A percentile compares a stretch with the other conserved stretches of the same genome.
phyloP scores from a whole-genome alignment of 2,329 filamentous ascomycete species.

The Stemphylium lycopersici region DNA sequence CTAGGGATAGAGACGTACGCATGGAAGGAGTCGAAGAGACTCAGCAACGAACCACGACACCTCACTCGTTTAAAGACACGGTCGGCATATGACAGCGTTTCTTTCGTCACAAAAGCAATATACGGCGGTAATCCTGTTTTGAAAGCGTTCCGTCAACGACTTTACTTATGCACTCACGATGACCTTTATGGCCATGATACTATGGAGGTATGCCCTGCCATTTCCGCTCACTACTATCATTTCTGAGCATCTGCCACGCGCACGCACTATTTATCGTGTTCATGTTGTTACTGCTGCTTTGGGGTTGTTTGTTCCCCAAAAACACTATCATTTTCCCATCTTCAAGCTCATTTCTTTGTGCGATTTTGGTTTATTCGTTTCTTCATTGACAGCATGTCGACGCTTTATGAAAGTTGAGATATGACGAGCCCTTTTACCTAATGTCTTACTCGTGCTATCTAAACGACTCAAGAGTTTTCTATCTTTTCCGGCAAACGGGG shows the following conservation, averaged over 20 bases:
- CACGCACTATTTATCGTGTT: conserved; percentile 29
- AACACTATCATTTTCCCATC: conserved; percentile 23
- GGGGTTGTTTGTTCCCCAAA: conserved; percentile 15
- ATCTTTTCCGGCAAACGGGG: conserved; percentile 12
- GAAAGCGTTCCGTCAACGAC: conserved; percentile 46
- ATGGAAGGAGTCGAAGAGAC: conserved; percentile 49
- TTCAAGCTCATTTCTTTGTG: conserved; percentile 22
- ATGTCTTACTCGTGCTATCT: conserved; percentile 46
- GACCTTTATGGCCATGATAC: conserved; percentile 46
- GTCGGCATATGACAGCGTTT: conserved; percentile 51
- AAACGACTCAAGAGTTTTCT: conserved; percentile 36
- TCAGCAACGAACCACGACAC: conserved; percentile 48
- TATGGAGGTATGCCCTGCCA: conserved; percentile 46
- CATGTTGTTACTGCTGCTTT: conserved; percentile 14
- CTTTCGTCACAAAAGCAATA: conserved; percentile 47
- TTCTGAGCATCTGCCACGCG: conserved; percentile 34
- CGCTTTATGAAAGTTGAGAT: conserved; percentile 40
- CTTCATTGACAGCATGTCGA: conserved; percentile 33
- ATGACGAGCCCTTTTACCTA: conserved; percentile 42
- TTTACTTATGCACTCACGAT: conserved; percentile 48
- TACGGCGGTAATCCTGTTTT: conserved; percentile 48
- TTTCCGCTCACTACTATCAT: conserved; percentile 35
- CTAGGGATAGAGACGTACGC: conserved; percentile 41
- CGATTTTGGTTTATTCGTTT: conserved; percentile 25
- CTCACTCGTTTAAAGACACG: conserved; percentile 52